These are phyloP conservation scores for Zymoseptoria brevis DNA, from an alignment of 2,329 filamentous ascomycete genomes.

Conservation along the genomic window DNA sequence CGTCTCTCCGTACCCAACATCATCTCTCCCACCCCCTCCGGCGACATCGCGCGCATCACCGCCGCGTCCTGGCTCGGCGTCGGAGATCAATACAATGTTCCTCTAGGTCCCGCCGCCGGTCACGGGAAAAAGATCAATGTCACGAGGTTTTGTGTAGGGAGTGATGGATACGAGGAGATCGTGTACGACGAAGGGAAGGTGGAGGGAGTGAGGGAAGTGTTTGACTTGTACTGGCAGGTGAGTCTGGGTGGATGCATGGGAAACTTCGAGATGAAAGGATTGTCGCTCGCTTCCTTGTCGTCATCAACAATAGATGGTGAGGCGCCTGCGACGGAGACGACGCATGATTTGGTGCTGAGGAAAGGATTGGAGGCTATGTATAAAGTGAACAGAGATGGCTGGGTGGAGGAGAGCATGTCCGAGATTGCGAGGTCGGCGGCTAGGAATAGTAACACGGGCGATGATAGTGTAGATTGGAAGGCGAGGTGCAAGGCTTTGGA, in stretches of 20 bases:
- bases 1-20: constrained; percentile 30
- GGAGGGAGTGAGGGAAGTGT: constrained; percentile 36
- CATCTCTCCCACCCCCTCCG: constrained; percentile 27
- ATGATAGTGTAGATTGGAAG: constrained; percentile 27
- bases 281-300: constrained; percentile 19
- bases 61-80: constrained; percentile 38
- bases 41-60: constrained; percentile 32
- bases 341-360: constrained; percentile 19
- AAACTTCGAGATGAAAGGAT: constrained; percentile 36
- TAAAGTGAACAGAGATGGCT: constrained; percentile 13
- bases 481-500: constrained; percentile 24
- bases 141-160: constrained; percentile 32
- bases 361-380: constrained; percentile 13
- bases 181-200: constrained; percentile 31
- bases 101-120: constrained; percentile 29
- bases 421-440: constrained; percentile 13
- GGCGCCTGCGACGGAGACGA: constrained; percentile 4
- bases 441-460: constrained; percentile 1
- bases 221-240: constrained; percentile 38
- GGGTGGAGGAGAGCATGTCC: constrained; percentile 15
- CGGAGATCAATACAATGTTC: constrained; percentile 27
- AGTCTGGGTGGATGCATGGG: constrained; percentile 36
- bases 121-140: constrained; percentile 34
- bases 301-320: constrained; percentile 1
- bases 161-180: constrained; percentile 29